A percentile compares a stretch with the other conserved stretches of the same genome.
Conservation (phyloP, 352 stramenopile genomes). For the Thalassiosira mediterranea region DNA sequence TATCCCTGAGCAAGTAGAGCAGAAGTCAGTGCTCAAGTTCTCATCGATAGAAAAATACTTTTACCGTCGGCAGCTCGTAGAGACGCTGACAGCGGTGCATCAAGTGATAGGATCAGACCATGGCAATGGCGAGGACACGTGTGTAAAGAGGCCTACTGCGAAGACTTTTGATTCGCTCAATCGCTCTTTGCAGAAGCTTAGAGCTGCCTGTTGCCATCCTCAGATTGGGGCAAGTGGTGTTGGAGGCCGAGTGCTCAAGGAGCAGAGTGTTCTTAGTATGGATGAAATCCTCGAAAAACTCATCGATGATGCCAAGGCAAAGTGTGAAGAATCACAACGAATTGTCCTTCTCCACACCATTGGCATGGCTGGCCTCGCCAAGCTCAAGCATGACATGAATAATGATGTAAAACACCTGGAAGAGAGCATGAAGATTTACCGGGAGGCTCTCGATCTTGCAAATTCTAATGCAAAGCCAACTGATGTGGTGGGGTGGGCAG, state of each 20-base stretch:
- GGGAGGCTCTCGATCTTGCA: conserved; percentile 45
- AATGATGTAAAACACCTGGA: conserved; percentile 15
- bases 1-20: conserved; percentile 68
- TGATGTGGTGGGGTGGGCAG: conserved; percentile 36
- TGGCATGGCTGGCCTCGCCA: conserved; percentile 59
- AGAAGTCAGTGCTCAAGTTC: conserved; percentile 58
- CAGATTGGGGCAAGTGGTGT: conserved; percentile 84
- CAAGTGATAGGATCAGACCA: conserved; percentile 32
- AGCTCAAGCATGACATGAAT: conserved; percentile 51
- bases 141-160: too few species aligned
- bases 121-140: too few species aligned
- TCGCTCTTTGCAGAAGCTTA: conserved; percentile 85
- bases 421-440: conserved; percentile 55
- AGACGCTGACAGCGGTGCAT: conserved; percentile 37
- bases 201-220: conserved; percentile 91
- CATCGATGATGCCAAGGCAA: conserved; percentile 67
- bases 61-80: conserved; percentile 67
- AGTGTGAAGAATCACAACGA: conserved; percentile 69
- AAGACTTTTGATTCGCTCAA: too few species aligned
- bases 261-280: conserved; percentile 35
- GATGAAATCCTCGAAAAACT: conserved; percentile 65
- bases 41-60: conserved; percentile 70
- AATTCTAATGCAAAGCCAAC: conserved; percentile 57
- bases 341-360: conserved; percentile 64
- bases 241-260: conserved; percentile 6